Evolutionary conservation across 148 eudicot species (phyloP), one percentile per base, ranked within the genome.

Genomic region (Cornus controversa): DNA sequence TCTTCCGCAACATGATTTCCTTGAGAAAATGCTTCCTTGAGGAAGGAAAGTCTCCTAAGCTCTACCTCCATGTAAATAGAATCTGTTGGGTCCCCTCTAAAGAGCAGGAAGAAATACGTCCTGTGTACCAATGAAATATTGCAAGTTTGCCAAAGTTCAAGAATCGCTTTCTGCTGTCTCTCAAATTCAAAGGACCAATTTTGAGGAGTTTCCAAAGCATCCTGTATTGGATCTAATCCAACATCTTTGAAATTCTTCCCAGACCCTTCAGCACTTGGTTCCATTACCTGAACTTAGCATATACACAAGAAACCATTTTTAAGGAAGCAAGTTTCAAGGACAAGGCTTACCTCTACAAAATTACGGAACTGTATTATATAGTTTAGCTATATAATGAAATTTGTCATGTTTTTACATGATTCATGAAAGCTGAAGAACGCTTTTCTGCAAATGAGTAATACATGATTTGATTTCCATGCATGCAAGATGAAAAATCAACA

Each of bases 21-120:
- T 57, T 75, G 77, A 36, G 80, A 71, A 75, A 89, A 80, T 75
- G 91, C 82, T 36, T 90, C 91, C 81, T 82, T 89, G 25, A 92
- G 90, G 79, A 89, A 92, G 58, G 90, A 83, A 26, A 92, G 90
- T 83, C 94, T 85, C 81, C 94, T 86, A 23, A 87, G 72, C 83
- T 92, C 97, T 2, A 92, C 97, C 87, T 90, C 97, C 79, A 92
- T 85, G 80, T 92, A 92, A 79, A 92, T 87, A 75, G 97, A 90
- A 84, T 92, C 97, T 4, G 80, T 81, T 13, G 86, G 84, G 64
- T 92, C 97, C 23, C 91, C 94, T 66, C 80, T 86, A 74, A 92
- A 86, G 7, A 92, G 87, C 77, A 92, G 84, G 85, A 90, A 85
- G 85, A 92, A 92, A 82, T 92, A 92, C 77, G 97, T 92, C 81